A percentile compares a stretch with the other conserved stretches of the same genome.
Evolutionary conservation across 768 basidiomycete genomes (phyloP).

Genomic region (Candolleomyces eurysporus): DNA sequence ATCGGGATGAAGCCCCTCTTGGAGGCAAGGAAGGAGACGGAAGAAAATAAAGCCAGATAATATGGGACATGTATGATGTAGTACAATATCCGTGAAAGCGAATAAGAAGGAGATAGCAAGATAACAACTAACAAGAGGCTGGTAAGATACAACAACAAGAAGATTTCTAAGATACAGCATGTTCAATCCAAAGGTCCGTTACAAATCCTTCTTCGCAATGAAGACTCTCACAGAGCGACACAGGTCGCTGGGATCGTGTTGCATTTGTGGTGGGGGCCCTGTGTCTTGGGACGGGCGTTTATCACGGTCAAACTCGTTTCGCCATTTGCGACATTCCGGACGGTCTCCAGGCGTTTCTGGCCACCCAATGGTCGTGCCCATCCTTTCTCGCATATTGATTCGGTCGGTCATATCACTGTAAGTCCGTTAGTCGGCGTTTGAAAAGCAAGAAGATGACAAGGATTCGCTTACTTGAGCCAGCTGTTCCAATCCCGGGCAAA

Average conservation of each 20-base stretch:
- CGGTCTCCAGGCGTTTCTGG: slow-evolving; percentile 39
- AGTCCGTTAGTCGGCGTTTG: not conserved
- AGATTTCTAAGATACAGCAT: not conserved
- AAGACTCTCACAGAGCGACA: slow-evolving; percentile 57
- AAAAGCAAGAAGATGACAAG: not conserved
- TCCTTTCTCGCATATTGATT: slow-evolving; percentile 53
- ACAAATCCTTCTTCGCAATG: slow-evolving; percentile 44
- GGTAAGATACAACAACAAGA: too few species aligned
- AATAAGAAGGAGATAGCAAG: too few species aligned
- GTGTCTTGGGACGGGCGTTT: slow-evolving; percentile 8
- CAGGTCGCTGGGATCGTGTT: slow-evolving; percentile 27
- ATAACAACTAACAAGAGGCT: too few species aligned
- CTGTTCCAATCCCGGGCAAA: slow-evolving; percentile 68
- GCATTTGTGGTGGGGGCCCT: slow-evolving; percentile 14
- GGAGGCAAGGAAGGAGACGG: not conserved
- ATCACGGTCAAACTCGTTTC: slow-evolving; percentile 35
- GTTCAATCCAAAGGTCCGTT: not conserved
- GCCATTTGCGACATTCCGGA: slow-evolving; percentile 56
- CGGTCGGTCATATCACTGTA: slow-evolving; percentile 75
- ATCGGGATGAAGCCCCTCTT: slow-evolving; percentile 18
- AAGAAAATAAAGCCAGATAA: not conserved
- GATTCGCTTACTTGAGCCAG: slow-evolving; percentile 61
- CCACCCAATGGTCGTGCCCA: slow-evolving; percentile 53
- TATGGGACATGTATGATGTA: not conserved
- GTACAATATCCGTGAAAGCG: too few species aligned